Base-by-base conservation (phyloP, 2,329 filamentous ascomycete genomes). In the Fusarium zealandicum region DNA sequence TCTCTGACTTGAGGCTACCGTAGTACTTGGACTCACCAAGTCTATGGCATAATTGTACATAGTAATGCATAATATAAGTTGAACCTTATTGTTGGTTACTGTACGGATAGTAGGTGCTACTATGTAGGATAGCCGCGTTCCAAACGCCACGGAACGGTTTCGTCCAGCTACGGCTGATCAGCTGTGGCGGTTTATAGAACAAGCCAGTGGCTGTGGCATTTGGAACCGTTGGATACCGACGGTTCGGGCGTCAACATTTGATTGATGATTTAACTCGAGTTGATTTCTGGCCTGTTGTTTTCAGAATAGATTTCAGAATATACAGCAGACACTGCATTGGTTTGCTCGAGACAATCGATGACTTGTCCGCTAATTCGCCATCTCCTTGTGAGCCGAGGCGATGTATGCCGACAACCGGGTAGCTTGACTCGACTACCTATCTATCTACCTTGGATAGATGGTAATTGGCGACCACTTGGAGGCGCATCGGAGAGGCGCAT, bases 191-290 rank as follows among this genome's bases (percentile, higher is more conserved):
- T 38, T 48, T 42, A 48, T n/a, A 41, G 20, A 30, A 30, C 37
- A 25, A 41, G 47, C 36, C 28, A 35, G 44, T 37, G 25, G 13
- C 47, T 22, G 28, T 41, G 32, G 39, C 32, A 52, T 31, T 22
- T 27, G 40, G 27, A 35, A 38, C 47, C 51, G 55, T 51, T 61
- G 37, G 35, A 18, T 13, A 16, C 17, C 37, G 42, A 57, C 48
- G 59, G 56, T 41, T 61, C 42, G 33, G 59, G 60, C 56, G 42
- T 61, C 14, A 51, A 18, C 11, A 35, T 58, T 58, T 48, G 31
- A 61, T 63, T 57, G 42, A 22, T 36, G 22, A 13, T 25, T 25
- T 9, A 25, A 9, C 22, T 8, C 6, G 22, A 25, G 22, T 20
- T 20, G 20, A n/a, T n/a, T n/a, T n/a, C n/a, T n/a, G n/a, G n/a